A percentile compares a stretch with the other conserved stretches of the same genome.
Conservation (phyloP, 768 basidiomycete genomes). For the Gloeopeniophorella convolvens region DNA sequence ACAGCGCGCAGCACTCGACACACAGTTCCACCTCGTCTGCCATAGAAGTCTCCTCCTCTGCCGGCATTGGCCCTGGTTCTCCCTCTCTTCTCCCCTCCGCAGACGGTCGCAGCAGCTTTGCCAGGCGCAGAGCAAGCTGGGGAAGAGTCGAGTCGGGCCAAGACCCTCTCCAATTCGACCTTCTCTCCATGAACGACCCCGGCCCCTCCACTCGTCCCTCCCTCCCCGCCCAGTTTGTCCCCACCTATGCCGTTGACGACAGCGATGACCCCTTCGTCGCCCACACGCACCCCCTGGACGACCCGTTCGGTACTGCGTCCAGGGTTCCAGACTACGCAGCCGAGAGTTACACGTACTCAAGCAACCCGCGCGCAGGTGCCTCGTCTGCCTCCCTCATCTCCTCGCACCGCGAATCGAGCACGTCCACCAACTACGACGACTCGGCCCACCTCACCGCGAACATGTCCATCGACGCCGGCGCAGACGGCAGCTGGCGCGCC, state of each 20-base stretch:
- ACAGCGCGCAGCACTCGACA: conserved; percentile 5
- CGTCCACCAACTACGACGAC: conserved; percentile 46
- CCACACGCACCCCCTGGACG: conserved; percentile 30
- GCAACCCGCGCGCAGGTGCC: conserved; percentile 36
- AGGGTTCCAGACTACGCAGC: conserved; percentile 15
- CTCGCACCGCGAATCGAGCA: conserved; percentile 26
- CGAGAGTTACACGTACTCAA: conserved; percentile 32
- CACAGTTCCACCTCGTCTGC: conserved; percentile 47
- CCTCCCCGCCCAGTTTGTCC: neutral
- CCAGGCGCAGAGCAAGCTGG: conserved; percentile 58
- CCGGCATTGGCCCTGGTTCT: conserved; percentile 45
- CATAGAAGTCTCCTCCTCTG: conserved; percentile 42
- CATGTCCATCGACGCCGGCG: conserved; percentile 34
- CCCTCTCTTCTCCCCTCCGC: conserved; percentile 40
- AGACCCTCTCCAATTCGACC: conserved; percentile 41
- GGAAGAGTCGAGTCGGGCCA: conserved; percentile 39
- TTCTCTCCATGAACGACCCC: conserved; percentile 23
- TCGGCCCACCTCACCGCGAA: conserved; percentile 51
- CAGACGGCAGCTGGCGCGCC: conserved; percentile 23
- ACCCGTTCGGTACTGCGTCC: conserved; percentile 19
- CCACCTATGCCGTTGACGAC: conserved; percentile 27
- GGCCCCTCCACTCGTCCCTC: conserved; percentile 16
- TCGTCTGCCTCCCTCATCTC: conserved; percentile 49
- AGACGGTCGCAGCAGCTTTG: conserved; percentile 23
- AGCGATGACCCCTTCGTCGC: conserved; percentile 52